These are phyloP conservation scores for Cinnamomum chago DNA, from an alignment of 164 flowering plant genomes.

Conservation along the genomic window DNA sequence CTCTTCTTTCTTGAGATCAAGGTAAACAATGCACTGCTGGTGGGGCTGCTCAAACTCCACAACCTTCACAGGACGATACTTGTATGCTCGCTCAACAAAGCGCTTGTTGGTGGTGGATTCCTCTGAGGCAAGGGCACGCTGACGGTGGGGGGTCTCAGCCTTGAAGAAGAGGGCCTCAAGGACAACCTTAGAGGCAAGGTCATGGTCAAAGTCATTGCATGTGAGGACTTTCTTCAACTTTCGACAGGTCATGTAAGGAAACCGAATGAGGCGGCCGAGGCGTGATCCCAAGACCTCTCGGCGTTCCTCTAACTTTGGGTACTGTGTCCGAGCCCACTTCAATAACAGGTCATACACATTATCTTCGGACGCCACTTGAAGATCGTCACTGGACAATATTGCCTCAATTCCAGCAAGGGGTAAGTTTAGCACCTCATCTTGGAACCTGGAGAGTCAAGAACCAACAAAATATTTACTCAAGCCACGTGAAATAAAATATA, in stretches of 20 bases:
- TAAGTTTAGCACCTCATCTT: slow-evolving; percentile 72
- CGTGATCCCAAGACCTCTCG: slow-evolving; percentile 63
- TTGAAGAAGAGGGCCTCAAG: slow-evolving; percentile 93
- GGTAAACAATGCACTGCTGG: slow-evolving; percentile 85
- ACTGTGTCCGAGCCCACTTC: slow-evolving; percentile 78
- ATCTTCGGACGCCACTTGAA: slow-evolving; percentile 94
- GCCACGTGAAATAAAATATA: too few species aligned
- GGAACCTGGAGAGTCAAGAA: slow-evolving; percentile 43
- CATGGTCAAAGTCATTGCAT: slow-evolving; percentile 82
- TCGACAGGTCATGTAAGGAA: slow-evolving; percentile 83
- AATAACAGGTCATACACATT: slow-evolving; percentile 84
- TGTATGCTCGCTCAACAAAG: slow-evolving; percentile 84
- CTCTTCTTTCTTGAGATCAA: slow-evolving; percentile 80
- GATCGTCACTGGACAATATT: slow-evolving; percentile 72
- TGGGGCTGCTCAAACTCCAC: slow-evolving; percentile 85
- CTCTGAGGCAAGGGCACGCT: slow-evolving; percentile 9
- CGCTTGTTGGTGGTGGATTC: slow-evolving; percentile 39
- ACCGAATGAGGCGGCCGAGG: slow-evolving; percentile 65
- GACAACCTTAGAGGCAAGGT: slow-evolving; percentile 73
- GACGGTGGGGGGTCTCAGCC: slow-evolving; percentile 73
- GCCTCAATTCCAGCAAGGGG: slow-evolving; percentile 92
- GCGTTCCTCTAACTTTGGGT: slow-evolving; percentile 66
- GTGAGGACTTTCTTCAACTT: slow-evolving; percentile 78
- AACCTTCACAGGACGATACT: slow-evolving; percentile 91
- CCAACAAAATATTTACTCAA: neutral